Base-by-base conservation (phyloP, 1,284 basidiomycete species). In the Malassezia yamatoensis region DNA sequence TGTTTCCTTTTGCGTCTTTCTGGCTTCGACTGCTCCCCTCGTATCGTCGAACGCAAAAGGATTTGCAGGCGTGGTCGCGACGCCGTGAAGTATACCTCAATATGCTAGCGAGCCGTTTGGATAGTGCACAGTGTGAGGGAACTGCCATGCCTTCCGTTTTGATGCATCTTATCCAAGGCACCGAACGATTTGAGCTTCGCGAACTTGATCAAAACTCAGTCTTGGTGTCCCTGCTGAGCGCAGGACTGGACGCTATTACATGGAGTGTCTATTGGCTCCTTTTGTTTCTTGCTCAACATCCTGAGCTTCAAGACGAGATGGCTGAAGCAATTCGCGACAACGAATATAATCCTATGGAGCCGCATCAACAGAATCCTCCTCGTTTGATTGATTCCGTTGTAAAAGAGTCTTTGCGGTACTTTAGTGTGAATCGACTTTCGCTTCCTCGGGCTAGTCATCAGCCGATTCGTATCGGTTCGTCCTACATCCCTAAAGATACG, bases 211-310 rank as follows among this genome's bases (percentile, higher is more conserved):
- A 13, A 21, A 41, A 21, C 13, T 41, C 39, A 2, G 39, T 41
- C 9, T 15, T 41, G 5, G 39, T 41, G 39, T 41, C 39, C 2
- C 39, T 41, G 5, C 13, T 44, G 42, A 20, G 42, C n/a, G 42
- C 42, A 32, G 42, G 42, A 1, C 6, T 44, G 16, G 42, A 44
- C 18, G 42, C 42, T 6, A 44, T 44, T 2, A 44, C 42, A 15
- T 44, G 42, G 42, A 44, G 42, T 44, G 42, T 44, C 12, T 44
- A 44, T n/a, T 44, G 42, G 42, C 42, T 44, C 2, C 42, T 44
- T 12, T 24, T 44, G 18, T 44, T 20, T 32, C 21, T 44, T 20
- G 42, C 42, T 3, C 42, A 44, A 7, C 7, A 44, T 18, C 42
- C 42, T n/a, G 21, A 8, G 42, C 42, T 44, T 21, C 42, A 44